Base-by-base conservation (phyloP, 2,329 filamentous ascomycete genomes). In the Microdochium trichocladiopsis region DNA sequence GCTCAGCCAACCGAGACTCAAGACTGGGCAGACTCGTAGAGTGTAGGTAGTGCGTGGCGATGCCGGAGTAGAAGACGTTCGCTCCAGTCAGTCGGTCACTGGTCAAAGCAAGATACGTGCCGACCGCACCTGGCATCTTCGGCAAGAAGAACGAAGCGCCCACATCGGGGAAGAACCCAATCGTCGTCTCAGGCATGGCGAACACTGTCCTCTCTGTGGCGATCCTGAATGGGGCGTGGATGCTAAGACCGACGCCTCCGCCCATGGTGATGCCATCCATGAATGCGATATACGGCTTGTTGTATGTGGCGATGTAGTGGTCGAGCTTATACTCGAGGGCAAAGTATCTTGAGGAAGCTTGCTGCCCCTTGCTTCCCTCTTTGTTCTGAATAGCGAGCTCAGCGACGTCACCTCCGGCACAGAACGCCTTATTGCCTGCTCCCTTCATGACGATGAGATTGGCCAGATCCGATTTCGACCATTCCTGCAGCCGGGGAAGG, bases 201-300 rank as follows among this genome's bases (percentile, higher is more conserved):
- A 99, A 97, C 48, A 95, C 73, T 5, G 94, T 99, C 66, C 87
- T 87, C 72, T 99, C 94, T 2, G 94, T 99, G 36, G 94, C 94
- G 66, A 99, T 95, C 55, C 94, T 82, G 79, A 99, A 93, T 2
- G 94, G 95, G 2, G 94, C 93, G 71, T 99, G 95, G 50, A 96
- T 82, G 69, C 89, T 95, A 52, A 99, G 80, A 6, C 94, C 94
- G 51, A 97, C 94, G 59, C 94, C 94, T 52, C 94, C 94, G 52
- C 94, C 94, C 94, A 99, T 99, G 50, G 95, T 99, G 69, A 96
- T 88, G 54, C 94, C 94, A 65, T 99, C 94, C 86, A 99, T 95
- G 66, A 97, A 88, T 28, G 94, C 88, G 50, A 99, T 83, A 65
- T 94, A 95, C 0, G 94, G 94, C 75, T 96, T 99, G 56, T 76